These are phyloP conservation scores for Acmispon strigosus DNA, from an alignment of 306 rosid species.

Conservation along the genomic window DNA sequence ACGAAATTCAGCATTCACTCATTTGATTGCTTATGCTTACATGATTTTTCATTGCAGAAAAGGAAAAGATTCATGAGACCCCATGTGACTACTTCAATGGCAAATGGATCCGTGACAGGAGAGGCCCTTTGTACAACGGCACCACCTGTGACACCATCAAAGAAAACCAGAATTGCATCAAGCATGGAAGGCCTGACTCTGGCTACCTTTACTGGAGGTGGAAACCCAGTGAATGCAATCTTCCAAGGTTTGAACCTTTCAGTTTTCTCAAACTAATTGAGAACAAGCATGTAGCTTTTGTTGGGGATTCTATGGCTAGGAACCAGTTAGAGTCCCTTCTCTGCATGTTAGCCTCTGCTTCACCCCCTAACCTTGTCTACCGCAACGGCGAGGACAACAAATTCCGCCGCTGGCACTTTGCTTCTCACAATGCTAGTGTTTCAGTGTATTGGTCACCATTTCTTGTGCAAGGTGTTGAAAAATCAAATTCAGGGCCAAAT, in stretches of 20 bases:
- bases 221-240: conserved; percentile 59
- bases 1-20: too few relatives aligned
- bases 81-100: conserved; percentile 72
- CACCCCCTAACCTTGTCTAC: conserved; percentile 54
- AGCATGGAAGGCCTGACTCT: conserved; percentile 67
- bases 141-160: conserved; percentile 76
- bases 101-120: conserved; percentile 53
- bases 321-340: conserved; percentile 92
- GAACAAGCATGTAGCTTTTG: conserved; percentile 73
- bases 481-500: conserved; percentile 42
- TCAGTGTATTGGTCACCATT: conserved; percentile 93
- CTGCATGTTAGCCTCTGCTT: conserved; percentile 60
- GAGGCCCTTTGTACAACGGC: conserved; percentile 77
- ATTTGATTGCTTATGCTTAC: too few relatives aligned
- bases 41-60: conserved; percentile 40
- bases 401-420: conserved; percentile 65
- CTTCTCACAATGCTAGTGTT: conserved; percentile 45
- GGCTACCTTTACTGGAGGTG: conserved; percentile 75
- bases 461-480: conserved; percentile 70
- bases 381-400: conserved; percentile 49
- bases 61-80: conserved; percentile 20
- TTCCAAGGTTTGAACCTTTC: conserved; percentile 76
- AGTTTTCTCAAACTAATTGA: conserved; percentile 47
- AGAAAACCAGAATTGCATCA: conserved; percentile 70
- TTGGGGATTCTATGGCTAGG: conserved; percentile 96